Base-by-base conservation (phyloP, 73 alveolate genomes). In the Paramecium tetraurelia region DNA sequence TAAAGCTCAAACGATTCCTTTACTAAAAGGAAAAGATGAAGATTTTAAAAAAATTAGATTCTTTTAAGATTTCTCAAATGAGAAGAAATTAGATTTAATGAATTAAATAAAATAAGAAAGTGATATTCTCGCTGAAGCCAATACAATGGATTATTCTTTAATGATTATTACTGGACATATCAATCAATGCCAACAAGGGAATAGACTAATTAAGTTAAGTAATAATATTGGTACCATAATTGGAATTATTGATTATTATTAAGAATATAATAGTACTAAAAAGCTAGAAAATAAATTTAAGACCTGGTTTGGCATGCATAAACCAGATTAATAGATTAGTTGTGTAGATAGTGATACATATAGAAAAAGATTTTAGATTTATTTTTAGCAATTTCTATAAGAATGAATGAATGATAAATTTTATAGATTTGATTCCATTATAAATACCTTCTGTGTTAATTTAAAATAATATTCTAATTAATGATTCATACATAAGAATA, bases 341-440 rank as follows among this genome's bases (percentile, higher is more conserved):
- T 72, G 86, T 40, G 86, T 72, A 14, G 86, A 72, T 38, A 72
- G 86, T 18, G 86, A 72, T 33, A 72, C 86, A 36, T 72, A 72
- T 40, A 72, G 86, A 72, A 72, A 33, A 38, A 72, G 86, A 72
- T 72, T 72, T 43, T 72, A 72, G 59, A 21, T 21, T 4, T 68
- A 68, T 68, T 68, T 68, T 68, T 68, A 27, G 84, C 27, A 68
- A 68, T 68, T 68, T 53, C 35, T 53, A 16, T 53, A 53, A 53
- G 69, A 53, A n/a, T 53, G 69, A 53, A 18, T 48, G 27, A 48
- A 14, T 40, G 59, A 48, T 16, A 18, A 18, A 16, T 53, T 53
- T 53, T 53, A 53, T 53, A 53, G 21, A 53, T 53, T 53, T 53
- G 69, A 53, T 53, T 53, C 14, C 69, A 53, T 18, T 53, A 53